Percentiles rank a stretch among this genome's conserved stretches.
Conservation (phyloP, 179 eudicot genomes). For the Beta macrorhiza region DNA sequence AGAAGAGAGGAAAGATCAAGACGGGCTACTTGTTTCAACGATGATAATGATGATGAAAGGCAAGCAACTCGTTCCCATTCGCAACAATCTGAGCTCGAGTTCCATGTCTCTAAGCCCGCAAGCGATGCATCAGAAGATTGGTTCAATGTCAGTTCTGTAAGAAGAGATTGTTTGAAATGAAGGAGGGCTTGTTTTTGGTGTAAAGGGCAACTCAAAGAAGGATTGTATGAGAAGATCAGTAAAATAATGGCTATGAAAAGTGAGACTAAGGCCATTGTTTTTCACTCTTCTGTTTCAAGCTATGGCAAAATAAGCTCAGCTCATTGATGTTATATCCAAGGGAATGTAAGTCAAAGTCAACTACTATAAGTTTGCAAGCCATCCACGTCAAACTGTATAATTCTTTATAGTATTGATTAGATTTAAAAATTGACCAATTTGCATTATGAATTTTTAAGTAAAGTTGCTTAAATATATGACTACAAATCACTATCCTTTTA, state of each 20-base stretch:
- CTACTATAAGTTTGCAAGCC: background rate
- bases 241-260: slow-evolving; percentile 13
- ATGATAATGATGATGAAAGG: background rate
- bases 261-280: slow-evolving; percentile 24
- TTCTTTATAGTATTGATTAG: too few relatives aligned
- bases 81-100: slow-evolving; percentile 40
- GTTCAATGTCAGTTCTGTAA: slow-evolving; percentile 12
- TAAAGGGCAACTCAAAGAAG: slow-evolving; percentile 32
- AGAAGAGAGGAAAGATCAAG: slow-evolving; percentile 37
- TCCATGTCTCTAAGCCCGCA: slow-evolving; percentile 45
- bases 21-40: slow-evolving; percentile 27
- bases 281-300: background rate
- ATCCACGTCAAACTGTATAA: background rate
- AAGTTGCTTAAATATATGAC: too few relatives aligned
- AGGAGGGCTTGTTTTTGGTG: slow-evolving; percentile 55
- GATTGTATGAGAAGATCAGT: slow-evolving; percentile 21
- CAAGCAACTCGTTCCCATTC: slow-evolving; percentile 46
- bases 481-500: too few relatives aligned
- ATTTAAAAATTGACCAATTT: too few relatives aligned
- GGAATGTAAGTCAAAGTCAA: slow-evolving; percentile 1
- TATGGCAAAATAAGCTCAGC: background rate
- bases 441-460: too few relatives aligned
- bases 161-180: slow-evolving; percentile 36
- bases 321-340: background rate
- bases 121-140: slow-evolving; percentile 7